Evolutionary conservation across 2,329 filamentous ascomycete species (phyloP), one percentile per base, ranked within the genome.

Genomic region (Phyllosticta capitalensis): DNA sequence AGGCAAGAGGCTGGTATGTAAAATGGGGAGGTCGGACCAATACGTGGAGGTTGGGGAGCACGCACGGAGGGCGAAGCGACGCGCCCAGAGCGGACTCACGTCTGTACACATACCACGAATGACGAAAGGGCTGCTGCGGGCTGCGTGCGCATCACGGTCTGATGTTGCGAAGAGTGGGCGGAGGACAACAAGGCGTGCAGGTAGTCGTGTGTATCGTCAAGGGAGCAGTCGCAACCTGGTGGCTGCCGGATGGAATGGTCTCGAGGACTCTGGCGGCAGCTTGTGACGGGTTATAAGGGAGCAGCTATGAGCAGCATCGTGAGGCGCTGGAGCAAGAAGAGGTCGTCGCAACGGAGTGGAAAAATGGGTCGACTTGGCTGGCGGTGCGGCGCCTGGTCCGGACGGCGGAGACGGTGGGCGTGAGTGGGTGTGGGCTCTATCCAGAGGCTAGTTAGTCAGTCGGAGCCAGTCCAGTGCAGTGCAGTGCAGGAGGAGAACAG

Each of bases 1-100:
- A 59, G 56, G 52, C 56, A 59, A 58, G 56, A 59, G 56, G 56
- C 52, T 59, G 56, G 56, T 19, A 38, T 50, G 56, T 59, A 59
- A 59, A 59, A 54, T 59, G 56, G 56, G 56, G 56, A 59, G 56
- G 56, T 54, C 56, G 56, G 56, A 52, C 52, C 56, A 59, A 59
- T 59, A 12, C 55, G 55, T 19, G 56, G 56, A 51, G 20, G 33
- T 58, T 51, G 55, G 50, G 51, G 56, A 50, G 56, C 56, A 50
- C 56, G 38, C 38, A 45, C 38, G 17, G 33, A 45, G 56, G 49
- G 52, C 54, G 56, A 54, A 59, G 56, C 56, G 52, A 54, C 38
- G 17, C 9, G 22, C 56, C 24, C 22, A 12, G 38, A 19, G 20
- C 56, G 14, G 56, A 52, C 51, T 54, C 56, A 54, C 30, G 24